Conservation (phyloP, 441 rosid species). For the Bruguiera hainesii region DNA sequence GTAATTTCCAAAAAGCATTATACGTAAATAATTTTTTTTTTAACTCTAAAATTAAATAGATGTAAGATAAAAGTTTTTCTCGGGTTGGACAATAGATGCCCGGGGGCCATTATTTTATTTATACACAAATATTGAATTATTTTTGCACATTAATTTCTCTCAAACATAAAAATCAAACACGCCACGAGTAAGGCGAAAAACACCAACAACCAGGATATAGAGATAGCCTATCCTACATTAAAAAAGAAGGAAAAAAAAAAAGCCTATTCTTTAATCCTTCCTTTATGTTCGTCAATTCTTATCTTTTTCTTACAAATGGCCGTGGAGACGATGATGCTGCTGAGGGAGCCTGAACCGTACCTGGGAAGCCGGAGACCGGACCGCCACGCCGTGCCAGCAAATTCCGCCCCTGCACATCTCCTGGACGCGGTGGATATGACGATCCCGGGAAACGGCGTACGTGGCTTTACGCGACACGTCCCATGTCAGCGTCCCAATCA, state of each 20-base stretch:
- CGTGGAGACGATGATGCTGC: constrained; percentile 34
- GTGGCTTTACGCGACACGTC: constrained; percentile 83
- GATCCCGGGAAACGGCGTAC: constrained; percentile 52
- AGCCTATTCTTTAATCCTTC: not conserved
- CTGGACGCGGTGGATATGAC: constrained; percentile 32
- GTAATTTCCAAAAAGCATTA: too few species aligned
- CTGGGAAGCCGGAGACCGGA: constrained; percentile 86
- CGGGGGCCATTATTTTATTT: not conserved
- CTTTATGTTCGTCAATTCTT: not conserved
- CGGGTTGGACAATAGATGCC: too few species aligned
- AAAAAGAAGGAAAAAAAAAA: not conserved
- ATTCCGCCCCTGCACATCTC: constrained; percentile 91
- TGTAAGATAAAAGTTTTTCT: too few species aligned
- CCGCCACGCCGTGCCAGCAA: constrained; percentile 98
- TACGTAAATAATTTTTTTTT: too few species aligned
- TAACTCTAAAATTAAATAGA: too few species aligned
- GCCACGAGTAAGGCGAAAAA: not conserved
- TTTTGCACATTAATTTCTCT: constrained; percentile 17
- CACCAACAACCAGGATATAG: not conserved
- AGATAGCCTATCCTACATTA: too few species aligned
- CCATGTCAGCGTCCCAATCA: constrained; percentile 78
- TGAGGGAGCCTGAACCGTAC: constrained; percentile 87
- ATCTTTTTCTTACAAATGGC: constrained; percentile 15
- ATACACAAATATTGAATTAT: constrained; percentile 12
- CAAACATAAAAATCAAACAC: constrained; percentile 24